These are phyloP conservation scores for Mucor circinelloides DNA, from an alignment of 371 early-diverging fungal genomes.

Conservation along the genomic window DNA sequence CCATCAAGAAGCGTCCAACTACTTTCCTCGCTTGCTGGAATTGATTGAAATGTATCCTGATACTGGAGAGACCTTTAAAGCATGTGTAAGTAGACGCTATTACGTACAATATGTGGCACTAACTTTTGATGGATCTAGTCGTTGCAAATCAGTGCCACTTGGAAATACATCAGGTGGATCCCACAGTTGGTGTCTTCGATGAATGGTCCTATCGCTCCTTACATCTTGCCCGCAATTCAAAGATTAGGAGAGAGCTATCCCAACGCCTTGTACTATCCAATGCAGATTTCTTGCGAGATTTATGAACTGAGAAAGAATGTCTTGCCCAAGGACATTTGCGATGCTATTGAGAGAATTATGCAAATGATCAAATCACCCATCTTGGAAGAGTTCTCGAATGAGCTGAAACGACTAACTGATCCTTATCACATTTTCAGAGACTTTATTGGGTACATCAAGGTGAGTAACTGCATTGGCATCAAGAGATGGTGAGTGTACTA, in stretches of 20 bases:
- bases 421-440: slow-evolving; percentile 72
- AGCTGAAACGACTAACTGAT: slow-evolving; percentile 70
- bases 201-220: slow-evolving; percentile 45
- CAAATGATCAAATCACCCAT: slow-evolving; percentile 46
- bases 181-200: slow-evolving; percentile 77
- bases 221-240: slow-evolving; percentile 44
- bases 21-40: slow-evolving; percentile 72
- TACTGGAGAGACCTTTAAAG: slow-evolving; percentile 34
- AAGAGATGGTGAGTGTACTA: neutral
- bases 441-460: slow-evolving; percentile 56
- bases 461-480: slow-evolving; percentile 16
- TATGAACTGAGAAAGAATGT: slow-evolving; percentile 46
- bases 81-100: slow-evolving; percentile 21
- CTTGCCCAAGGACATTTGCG: slow-evolving; percentile 16
- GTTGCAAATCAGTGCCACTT: slow-evolving; percentile 36
- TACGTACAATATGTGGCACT: neutral
- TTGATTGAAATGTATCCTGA: slow-evolving; percentile 61
- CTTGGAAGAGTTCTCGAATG: slow-evolving; percentile 59
- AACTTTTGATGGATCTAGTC: slow-evolving; percentile 14
- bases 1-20: slow-evolving; percentile 51
- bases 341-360: slow-evolving; percentile 45
- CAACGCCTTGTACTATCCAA: slow-evolving; percentile 68
- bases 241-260: slow-evolving; percentile 66
- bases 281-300: slow-evolving; percentile 72
- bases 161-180: slow-evolving; percentile 79